These are phyloP conservation scores for Psilocybe tampanensis DNA, from an alignment of 768 basidiomycete genomes.

Conservation along the genomic window DNA sequence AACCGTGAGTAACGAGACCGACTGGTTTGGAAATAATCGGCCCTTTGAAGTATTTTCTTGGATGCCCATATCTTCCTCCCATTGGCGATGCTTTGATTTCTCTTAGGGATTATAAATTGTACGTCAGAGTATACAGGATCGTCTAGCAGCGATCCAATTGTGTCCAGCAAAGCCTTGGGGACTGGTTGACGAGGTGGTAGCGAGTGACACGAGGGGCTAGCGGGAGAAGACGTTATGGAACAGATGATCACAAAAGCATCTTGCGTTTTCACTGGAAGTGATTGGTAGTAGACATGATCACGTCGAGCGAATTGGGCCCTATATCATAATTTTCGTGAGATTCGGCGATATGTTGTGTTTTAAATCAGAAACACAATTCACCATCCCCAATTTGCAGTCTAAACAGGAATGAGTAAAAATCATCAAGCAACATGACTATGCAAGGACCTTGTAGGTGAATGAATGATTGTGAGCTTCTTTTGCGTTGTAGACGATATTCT, in stretches of 20 bases:
- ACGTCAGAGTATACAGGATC: conserved; percentile 87
- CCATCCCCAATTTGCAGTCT: conserved; percentile 93
- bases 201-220: conserved; percentile 47
- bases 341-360: not conserved
- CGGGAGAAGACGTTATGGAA: conserved; percentile 71
- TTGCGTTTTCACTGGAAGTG: conserved; percentile 48
- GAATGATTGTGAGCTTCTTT: conserved; percentile 86
- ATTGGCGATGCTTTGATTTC: conserved; percentile 36
- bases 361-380: conserved; percentile 27
- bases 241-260: conserved; percentile 81
- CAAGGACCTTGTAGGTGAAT: conserved; percentile 63
- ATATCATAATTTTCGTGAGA: not conserved
- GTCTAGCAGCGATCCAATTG: conserved; percentile 74
- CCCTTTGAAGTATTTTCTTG: conserved; percentile 63
- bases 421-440: not conserved
- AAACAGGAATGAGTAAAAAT: not conserved
- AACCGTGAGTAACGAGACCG: conserved; percentile 12
- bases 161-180: conserved; percentile 67
- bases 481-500: conserved; percentile 53
- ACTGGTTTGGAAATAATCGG: conserved; percentile 83
- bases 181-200: conserved; percentile 55
- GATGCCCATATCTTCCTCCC: conserved; percentile 66
- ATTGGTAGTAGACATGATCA: conserved; percentile 68
- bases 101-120: conserved; percentile 69
- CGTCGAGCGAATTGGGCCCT: conserved; percentile 83